Percentiles rank a stretch among this genome's conserved stretches.
These are phyloP conservation scores for Phyllachora maydis DNA, from an alignment of 2,329 filamentous ascomycete genomes.

Conservation along the genomic window DNA sequence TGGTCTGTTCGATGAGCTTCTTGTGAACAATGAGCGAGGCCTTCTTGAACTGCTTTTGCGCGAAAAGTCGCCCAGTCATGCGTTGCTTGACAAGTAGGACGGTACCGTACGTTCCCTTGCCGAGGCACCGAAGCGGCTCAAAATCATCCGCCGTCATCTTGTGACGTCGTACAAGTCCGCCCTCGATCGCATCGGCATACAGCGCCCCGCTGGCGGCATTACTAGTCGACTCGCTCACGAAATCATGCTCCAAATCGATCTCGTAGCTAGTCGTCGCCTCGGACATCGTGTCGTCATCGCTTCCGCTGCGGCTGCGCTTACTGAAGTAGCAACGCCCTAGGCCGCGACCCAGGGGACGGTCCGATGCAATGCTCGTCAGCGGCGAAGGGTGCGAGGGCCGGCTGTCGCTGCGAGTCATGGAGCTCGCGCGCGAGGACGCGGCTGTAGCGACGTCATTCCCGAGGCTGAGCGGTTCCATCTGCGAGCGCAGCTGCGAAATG, in stretches of 20 bases:
- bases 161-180: conserved; percentile 32
- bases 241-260: conserved; percentile 67
- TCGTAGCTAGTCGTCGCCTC: conserved; percentile 66
- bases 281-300: conserved; percentile 46
- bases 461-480: conserved; percentile 61
- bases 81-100: conserved; percentile 85
- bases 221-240: conserved; percentile 45
- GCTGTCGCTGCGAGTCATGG: conserved; percentile 31
- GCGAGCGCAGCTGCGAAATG: conserved; percentile 63
- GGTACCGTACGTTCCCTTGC: conserved; percentile 90
- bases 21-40: conserved; percentile 90
- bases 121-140: conserved; percentile 73
- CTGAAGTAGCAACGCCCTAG: too few relatives aligned
- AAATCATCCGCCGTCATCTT: conserved; percentile 93
- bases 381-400: conserved; percentile 13
- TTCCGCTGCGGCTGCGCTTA: conserved; percentile 27
- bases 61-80: conserved; percentile 71
- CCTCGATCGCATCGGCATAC: conserved; percentile 26
- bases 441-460: conserved; percentile 27
- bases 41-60: conserved; percentile 98
- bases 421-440: conserved; percentile 27
- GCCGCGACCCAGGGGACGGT: too few relatives aligned
- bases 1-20: conserved; percentile 89
- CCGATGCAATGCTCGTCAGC: too few relatives aligned
- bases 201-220: conserved; percentile 11